phyloP scores from a whole-genome alignment of 2,329 filamentous ascomycete genomes.

The Aspergillus pseudoviridinutans region DNA sequence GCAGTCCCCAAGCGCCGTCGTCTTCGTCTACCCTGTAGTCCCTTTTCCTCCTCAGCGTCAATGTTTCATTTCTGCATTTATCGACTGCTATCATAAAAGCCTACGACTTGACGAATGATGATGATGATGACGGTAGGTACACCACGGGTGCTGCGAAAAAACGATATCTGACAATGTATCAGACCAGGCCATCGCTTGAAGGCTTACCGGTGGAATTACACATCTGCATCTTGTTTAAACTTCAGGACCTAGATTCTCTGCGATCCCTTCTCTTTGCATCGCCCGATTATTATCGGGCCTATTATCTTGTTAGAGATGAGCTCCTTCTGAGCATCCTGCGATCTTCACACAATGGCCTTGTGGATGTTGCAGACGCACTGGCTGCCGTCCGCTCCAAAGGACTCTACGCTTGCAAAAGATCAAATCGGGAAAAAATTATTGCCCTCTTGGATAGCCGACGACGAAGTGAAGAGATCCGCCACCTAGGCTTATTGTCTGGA shows the following conservation, averaged over 20 bases:
- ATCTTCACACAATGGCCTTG: constrained; percentile 4
- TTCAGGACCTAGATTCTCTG: constrained; percentile 11
- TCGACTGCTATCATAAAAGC: no score
- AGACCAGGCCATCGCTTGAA: not conserved
- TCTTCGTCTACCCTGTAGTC: no score
- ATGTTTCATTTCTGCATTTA: no score
- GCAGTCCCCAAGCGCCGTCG: no score
- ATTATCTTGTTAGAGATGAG: constrained; percentile 6
- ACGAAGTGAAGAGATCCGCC: constrained; percentile 13
- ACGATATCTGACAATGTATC: not conserved
- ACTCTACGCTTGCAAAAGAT: not conserved
- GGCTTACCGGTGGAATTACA: constrained; percentile 15
- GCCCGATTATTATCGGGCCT: constrained; percentile 9
- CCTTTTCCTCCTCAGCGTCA: no score
- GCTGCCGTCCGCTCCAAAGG: constrained; percentile 16
- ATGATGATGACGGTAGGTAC: no score
- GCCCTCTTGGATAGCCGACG: constrained; percentile 14
- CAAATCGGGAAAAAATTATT: constrained; percentile 10
- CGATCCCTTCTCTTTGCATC: constrained; percentile 14
- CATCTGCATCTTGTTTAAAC: constrained; percentile 11
- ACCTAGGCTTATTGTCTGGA: not conserved
- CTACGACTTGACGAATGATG: no score
- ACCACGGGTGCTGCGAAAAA: no score
- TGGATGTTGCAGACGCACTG: constrained; percentile 15
- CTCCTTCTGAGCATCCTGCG: constrained; percentile 1